phyloP scores from a whole-genome alignment of 1,284 basidiomycete species.

The Xanthoconium separans region DNA sequence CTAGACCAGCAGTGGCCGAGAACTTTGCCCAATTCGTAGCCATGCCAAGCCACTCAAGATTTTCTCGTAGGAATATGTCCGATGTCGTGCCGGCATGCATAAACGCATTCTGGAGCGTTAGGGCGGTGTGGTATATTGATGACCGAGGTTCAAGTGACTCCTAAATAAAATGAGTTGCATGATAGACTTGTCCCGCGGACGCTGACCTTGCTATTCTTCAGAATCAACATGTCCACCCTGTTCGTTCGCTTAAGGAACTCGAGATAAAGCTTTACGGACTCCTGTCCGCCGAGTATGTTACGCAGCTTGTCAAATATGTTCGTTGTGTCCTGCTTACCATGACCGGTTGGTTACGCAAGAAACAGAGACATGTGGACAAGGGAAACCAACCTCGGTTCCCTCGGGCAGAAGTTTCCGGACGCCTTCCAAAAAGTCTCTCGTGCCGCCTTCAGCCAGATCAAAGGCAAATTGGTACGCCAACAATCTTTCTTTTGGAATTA shows the following conservation, averaged over 20 bases:
- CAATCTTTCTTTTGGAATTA: slow-evolving; percentile 70
- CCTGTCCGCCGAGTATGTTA: slow-evolving; percentile 83
- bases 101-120: slow-evolving; percentile 94
- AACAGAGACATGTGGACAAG: not conserved
- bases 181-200: not conserved
- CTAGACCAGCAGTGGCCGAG: slow-evolving; percentile 91
- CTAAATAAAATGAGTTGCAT: slow-evolving; percentile 37
- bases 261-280: slow-evolving; percentile 87
- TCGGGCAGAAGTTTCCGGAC: slow-evolving; percentile 65
- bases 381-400: slow-evolving; percentile 54
- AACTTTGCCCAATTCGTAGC: slow-evolving; percentile 98
- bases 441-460: slow-evolving; percentile 89
- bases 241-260: slow-evolving; percentile 95
- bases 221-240: slow-evolving; percentile 85
- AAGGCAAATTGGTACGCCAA: slow-evolving; percentile 93
- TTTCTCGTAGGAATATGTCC: slow-evolving; percentile 89
- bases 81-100: slow-evolving; percentile 95
- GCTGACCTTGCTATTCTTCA: slow-evolving; percentile 86
- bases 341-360: slow-evolving; percentile 13
- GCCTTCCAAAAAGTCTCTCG: slow-evolving; percentile 86
- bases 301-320: slow-evolving; percentile 70
- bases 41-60: slow-evolving; percentile 91
- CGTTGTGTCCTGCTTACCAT: slow-evolving; percentile 50
- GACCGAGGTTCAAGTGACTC: slow-evolving; percentile 91
- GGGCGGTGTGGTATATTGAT: slow-evolving; percentile 93